Base-by-base conservation (phyloP, 192 early-diverging fungal genomes). In the Entophlyctis luteolus region DNA sequence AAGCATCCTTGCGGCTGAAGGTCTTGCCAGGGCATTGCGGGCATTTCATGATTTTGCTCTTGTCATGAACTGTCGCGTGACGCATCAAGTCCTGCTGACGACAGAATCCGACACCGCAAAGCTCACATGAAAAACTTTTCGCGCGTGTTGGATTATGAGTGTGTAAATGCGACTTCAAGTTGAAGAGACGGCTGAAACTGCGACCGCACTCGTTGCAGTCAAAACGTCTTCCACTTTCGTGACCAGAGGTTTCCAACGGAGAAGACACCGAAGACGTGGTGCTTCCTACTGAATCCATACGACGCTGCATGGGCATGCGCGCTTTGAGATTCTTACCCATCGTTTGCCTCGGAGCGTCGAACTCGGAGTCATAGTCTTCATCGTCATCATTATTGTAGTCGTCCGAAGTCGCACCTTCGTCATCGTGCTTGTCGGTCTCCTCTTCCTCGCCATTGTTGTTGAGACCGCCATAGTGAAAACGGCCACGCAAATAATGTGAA, bases 151-250 rank as follows among this genome's bases (percentile, higher is more conserved):
- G 48, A 37, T 66, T 48, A 27, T 86, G 85, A 27, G 79, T 80
- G 52, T 79, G 66, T 56, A 81, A 59, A 62, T 90, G 88, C 0
- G 75, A 73, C 16, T 85, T 87, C 22, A 89, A 72, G 73, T 89
- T 89, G 62, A 88, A 83, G 12, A 78, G 74, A 2, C 88, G 68
- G 1, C 76, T 71, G 65, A 89, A 89, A 25, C 83, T 79, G 55
- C 63, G 60, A 31, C 60, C 29, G 56, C 77, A 79, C 20, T 29
- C 37, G n/a, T 57, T 33, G 50, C 77, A 79, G 37, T 60, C 60
- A 48, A 55, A 79, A 5, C 59, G 72, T n/a, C n/a, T 39, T 72
- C 72, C 57, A 39, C 57, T 27, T 18, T 59, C 14, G 55, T 34
- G 27, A 28, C 33, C 55, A 6, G 55, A 6, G 12, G 36, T 56